Conservation (phyloP, 768 basidiomycete species). For the Chalciporus sphaerocephalus region DNA sequence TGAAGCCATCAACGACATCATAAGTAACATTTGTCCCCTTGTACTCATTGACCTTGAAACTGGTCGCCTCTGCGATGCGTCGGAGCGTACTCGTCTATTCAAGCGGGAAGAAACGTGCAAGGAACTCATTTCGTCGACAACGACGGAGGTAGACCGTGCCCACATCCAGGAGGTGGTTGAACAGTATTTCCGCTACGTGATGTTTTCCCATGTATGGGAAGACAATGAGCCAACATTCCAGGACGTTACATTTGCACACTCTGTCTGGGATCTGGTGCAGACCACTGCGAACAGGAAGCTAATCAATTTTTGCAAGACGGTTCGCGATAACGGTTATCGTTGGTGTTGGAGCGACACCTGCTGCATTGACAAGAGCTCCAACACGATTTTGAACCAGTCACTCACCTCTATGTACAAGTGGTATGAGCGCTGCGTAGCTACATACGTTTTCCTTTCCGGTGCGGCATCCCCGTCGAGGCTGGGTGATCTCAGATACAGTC, state of each 20-base stretch:
- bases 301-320: constrained; percentile 9
- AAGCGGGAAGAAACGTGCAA: constrained; percentile 8
- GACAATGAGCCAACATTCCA: constrained; percentile 14
- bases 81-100: constrained; percentile 5
- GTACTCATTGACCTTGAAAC: constrained; percentile 10
- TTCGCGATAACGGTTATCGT: constrained; percentile 6
- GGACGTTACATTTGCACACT: constrained; percentile 8
- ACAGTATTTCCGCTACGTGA: constrained; percentile 12
- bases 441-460: not conserved
- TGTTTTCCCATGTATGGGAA: constrained; percentile 14
- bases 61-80: constrained; percentile 7
- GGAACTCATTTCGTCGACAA: constrained; percentile 9
- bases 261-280: constrained; percentile 6
- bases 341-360: constrained; percentile 15
- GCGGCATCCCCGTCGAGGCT: not conserved
- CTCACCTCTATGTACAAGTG: not conserved
- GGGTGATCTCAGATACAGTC: not conserved
- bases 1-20: not conserved
- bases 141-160: constrained; percentile 5
- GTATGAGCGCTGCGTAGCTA: not conserved
- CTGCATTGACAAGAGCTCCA: not conserved
- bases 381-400: constrained; percentile 1
- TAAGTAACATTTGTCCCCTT: constrained; percentile 6
- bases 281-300: constrained; percentile 5
- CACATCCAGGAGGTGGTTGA: constrained; percentile 5